Evolutionary conservation across 805 yeast species (phyloP).

Genomic region (Saccharomycopsis babjevae): DNA sequence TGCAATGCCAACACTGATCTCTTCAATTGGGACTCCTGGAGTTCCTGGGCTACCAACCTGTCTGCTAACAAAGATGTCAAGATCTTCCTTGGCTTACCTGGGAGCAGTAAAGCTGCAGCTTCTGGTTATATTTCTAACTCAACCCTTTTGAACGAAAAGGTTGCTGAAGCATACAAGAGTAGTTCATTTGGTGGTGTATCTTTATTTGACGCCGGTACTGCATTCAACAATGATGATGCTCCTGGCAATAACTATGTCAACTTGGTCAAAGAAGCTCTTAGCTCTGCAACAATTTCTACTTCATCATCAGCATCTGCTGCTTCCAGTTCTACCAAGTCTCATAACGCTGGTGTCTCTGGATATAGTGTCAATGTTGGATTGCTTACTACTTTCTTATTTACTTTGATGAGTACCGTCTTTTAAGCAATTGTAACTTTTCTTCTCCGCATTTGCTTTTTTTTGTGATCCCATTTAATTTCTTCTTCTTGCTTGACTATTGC

Average conservation of each 20-base stretch:
- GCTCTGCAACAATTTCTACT: slow-evolving; percentile 1
- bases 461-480: neutral
- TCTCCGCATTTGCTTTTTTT: neutral
- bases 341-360: neutral
- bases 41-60: slow-evolving; percentile 35
- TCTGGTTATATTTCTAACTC: slow-evolving; percentile 47
- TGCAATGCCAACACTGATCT: slow-evolving; percentile 42
- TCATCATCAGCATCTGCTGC: neutral
- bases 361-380: neutral
- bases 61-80: slow-evolving; percentile 64
- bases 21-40: slow-evolving; percentile 49
- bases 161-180: slow-evolving; percentile 9
- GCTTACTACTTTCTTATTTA: neutral
- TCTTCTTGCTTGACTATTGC: neutral
- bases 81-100: slow-evolving; percentile 70
- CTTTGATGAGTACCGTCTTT: neutral
- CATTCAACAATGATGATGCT: slow-evolving; percentile 14
- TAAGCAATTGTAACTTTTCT: neutral
- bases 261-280: slow-evolving; percentile 11
- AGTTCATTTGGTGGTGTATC: slow-evolving; percentile 17
- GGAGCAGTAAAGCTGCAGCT: slow-evolving; percentile 46
- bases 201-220: slow-evolving; percentile 16
- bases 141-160: slow-evolving; percentile 21
- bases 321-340: neutral
- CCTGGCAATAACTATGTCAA: slow-evolving; percentile 7